These are phyloP conservation scores for Phlegmacium glaucopus DNA, from an alignment of 768 basidiomycete species.

Conservation along the genomic window DNA sequence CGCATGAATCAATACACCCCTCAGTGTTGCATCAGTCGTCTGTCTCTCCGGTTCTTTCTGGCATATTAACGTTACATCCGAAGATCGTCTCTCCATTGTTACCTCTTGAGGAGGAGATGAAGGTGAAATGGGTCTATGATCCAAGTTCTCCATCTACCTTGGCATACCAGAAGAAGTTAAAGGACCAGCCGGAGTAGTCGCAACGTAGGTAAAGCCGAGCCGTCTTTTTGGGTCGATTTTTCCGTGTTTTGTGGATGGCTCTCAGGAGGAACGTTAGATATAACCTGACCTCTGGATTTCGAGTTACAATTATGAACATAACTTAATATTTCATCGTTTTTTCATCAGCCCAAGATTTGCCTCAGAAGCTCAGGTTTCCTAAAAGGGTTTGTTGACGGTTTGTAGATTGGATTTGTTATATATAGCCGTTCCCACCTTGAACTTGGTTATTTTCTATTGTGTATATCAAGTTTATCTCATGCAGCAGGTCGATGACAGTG, in stretches of 20 bases:
- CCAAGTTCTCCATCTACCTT: slow-evolving; percentile 19
- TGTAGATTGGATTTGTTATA: no score
- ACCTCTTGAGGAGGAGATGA: slow-evolving; percentile 51
- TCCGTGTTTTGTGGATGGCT: no score
- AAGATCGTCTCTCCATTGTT: slow-evolving; percentile 39
- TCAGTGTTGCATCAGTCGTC: slow-evolving; percentile 50
- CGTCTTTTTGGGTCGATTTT: background rate
- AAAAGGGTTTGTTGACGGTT: no score
- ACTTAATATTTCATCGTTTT: background rate
- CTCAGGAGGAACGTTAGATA: no score
- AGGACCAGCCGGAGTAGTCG: slow-evolving; percentile 6
- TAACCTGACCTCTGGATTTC: no score
- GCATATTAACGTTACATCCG: slow-evolving; percentile 38
- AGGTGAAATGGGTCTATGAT: slow-evolving; percentile 43
- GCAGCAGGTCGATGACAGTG: slow-evolving; percentile 25
- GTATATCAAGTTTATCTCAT: slow-evolving; percentile 10
- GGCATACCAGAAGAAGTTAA: slow-evolving; percentile 14
- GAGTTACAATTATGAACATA: no score
- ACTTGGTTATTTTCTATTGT: background rate
- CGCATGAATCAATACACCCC: slow-evolving; percentile 59
- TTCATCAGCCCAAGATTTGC: background rate
- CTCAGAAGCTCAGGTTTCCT: no score
- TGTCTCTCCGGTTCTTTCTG: slow-evolving; percentile 29
- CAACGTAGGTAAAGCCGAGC: background rate
- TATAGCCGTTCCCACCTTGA: background rate